Conservation (phyloP, 164 flowering plant species). For the Hamamelis virginiana region DNA sequence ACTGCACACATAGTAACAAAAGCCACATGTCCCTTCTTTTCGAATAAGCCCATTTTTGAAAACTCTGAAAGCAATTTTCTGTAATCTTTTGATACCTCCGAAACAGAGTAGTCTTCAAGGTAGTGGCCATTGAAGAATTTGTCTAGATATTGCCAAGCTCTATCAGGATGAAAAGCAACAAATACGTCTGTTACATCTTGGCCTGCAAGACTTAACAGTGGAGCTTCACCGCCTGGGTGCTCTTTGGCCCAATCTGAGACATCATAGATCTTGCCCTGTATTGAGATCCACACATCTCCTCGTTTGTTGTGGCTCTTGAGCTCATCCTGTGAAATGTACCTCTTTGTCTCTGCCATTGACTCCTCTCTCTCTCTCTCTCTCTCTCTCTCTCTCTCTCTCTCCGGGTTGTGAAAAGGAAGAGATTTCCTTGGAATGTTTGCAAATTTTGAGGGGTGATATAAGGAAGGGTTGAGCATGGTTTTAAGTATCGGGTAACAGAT, state of each 20-base stretch:
- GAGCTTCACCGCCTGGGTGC: slow-evolving; percentile 11
- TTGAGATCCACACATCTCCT: slow-evolving; percentile 15
- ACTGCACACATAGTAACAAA: slow-evolving; percentile 7
- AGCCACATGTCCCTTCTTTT: slow-evolving; percentile 18
- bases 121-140: slow-evolving; percentile 3
- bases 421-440: too few relatives aligned
- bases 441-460: too few relatives aligned
- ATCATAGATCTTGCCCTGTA: slow-evolving; percentile 14
- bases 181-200: slow-evolving; percentile 13
- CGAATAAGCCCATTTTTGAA: too few relatives aligned
- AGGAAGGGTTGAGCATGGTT: too few relatives aligned
- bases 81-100: slow-evolving; percentile 8
- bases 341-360: slow-evolving; percentile 6
- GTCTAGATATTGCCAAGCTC: slow-evolving; percentile 4
- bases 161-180: slow-evolving; percentile 12
- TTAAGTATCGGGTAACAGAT: too few relatives aligned
- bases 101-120: slow-evolving; percentile 2
- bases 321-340: slow-evolving; percentile 6
- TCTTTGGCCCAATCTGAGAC: slow-evolving; percentile 10
- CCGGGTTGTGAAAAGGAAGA: background rate
- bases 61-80: slow-evolving; percentile 1
- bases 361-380: background rate
- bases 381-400: slow-evolving; percentile 3
- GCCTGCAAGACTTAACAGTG: slow-evolving; percentile 10
- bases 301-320: slow-evolving; percentile 8